Evolutionary conservation across 2,329 filamentous ascomycete genomes (phyloP), one percentile per base, ranked within the genome.

Genomic region (Pseudogymnoascus sp.): DNA sequence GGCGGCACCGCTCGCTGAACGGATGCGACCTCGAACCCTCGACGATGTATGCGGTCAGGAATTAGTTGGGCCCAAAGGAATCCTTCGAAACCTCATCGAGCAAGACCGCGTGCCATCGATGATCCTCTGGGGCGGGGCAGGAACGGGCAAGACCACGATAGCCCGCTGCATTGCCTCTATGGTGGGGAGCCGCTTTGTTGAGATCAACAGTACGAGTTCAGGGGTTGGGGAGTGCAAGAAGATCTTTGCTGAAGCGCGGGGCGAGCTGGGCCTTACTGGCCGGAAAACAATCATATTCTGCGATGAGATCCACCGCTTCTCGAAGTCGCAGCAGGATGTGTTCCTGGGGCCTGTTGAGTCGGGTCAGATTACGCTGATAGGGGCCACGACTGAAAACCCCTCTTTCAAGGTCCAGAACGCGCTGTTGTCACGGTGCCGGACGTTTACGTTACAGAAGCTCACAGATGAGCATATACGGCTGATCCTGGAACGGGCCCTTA

Each of bases 221-320:
- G 93, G 93, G 1, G 90, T 97, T 17, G 87, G 83, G 23, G 93
- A 97, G 74, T 93, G 89, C 81, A 96, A 97, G 77, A 95, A 92
- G 79, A 82, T 97, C 63, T 97, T 97, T 71, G 79, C 81, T 21
- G 92, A 97, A 68, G 93, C 95, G 0, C 86, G 84, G 65, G 90
- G 87, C 71, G 95, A 97, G 74, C 77, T 92, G 57, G 78, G 81
- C 1, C 79, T 97, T 61, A 96, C 91, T 0, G 93, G 93, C 1
- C 83, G 92, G 66, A 93, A 90, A 77, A 97, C 95, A 0, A 96
- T 99, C 67, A 86, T 99, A 67, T 99, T 99, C 75, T 97, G 93
- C 77, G 95, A 99, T 77, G 95, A 97, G 63, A 75, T 74, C 44
- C 74, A 75, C 66, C 82, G 93, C 28, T 96, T 96, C 79, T 89